Evolutionary conservation across 176 grass and related monocot genomes (phyloP), one percentile per base, ranked within the genome.

Genomic region (Phoenix roebelenii): DNA sequence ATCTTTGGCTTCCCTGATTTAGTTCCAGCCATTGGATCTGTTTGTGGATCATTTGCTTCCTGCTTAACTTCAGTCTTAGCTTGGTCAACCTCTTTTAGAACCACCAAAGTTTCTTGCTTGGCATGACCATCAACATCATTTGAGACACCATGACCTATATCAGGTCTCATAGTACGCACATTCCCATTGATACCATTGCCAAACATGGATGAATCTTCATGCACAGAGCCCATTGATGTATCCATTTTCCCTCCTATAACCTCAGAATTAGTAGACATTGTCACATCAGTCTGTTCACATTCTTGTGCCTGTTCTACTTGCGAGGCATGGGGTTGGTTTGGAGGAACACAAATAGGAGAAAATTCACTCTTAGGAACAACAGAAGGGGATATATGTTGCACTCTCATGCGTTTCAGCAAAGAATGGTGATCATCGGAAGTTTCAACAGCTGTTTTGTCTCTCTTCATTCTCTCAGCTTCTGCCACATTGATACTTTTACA

Each of bases 1-100:
- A 99, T 89, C 59, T 93, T 99, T 62, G 94, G 82, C 76, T 99
- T 99, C 60, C 94, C 94, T 28, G 88, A 89, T 85, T 93, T 99
- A 76, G 63, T 72, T 53, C 79, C 79, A 54, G 81, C 58, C 15
- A 77, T 66, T 23, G 62, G 67, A 66, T 93, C 94, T 15, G 52
- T 49, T 76, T 19, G 25, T 39, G 65, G 61, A 50, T 95, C 85
- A 72, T 69, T 80, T 68, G 80, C 56, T 61, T 99, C 94, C 73
- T 93, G 77, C 59, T 91, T 92, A 66, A 85, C 67, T 20, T 20
- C 20, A 57, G 53, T 22, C n/a, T 53, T 55, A 59, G 77, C 73
- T 65, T 85, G 72, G 63, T 39, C 77, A 54, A 68, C 51, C 54
- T 78, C 79, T 57, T 85, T 83, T 69, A 83, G 85, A 83, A 77